Conservation (phyloP, 768 basidiomycete species). For the Harrya chromipes region DNA sequence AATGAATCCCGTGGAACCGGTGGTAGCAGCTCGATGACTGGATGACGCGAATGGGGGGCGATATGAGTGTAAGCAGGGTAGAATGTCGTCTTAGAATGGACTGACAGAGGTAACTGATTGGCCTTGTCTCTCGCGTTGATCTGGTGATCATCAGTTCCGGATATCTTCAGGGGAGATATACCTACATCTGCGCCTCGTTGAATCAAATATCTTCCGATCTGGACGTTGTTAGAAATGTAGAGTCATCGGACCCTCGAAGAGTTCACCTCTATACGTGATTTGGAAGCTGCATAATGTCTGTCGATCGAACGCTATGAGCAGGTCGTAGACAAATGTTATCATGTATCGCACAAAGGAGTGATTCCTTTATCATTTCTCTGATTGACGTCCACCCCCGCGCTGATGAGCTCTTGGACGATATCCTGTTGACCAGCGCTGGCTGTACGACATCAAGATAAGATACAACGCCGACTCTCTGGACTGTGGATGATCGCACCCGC, state of each 20-base stretch:
- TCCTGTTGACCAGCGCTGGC: conserved; percentile 81
- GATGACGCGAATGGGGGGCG: neutral
- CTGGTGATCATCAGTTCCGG: conserved; percentile 44
- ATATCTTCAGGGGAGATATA: conserved; percentile 30
- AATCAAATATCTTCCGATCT: conserved; percentile 89
- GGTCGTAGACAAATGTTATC: neutral
- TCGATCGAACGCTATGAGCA: conserved; percentile 10
- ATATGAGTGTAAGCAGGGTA: conserved; percentile 3
- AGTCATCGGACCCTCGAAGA: conserved; percentile 27
- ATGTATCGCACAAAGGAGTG: conserved; percentile 65
- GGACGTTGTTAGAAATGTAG: conserved; percentile 19
- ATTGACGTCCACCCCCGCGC: conserved; percentile 81
- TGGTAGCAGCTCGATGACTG: conserved; percentile 95
- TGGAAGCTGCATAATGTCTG: conserved; percentile 93
- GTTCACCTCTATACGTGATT: conserved; percentile 75
- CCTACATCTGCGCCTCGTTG: conserved; percentile 88
- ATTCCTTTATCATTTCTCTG: conserved; percentile 79
- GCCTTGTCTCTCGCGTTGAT: conserved; percentile 94
- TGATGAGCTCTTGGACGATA: conserved; percentile 71
- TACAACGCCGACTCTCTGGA: neutral
- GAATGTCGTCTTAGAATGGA: neutral
- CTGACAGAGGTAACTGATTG: conserved; percentile 84
- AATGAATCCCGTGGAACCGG: conserved; percentile 88
- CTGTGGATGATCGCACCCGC: conserved; percentile 46
- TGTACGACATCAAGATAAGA: conserved; percentile 28